phyloP scores from a whole-genome alignment of 345 rosid genomes.

The Lepidium didymum region DNA sequence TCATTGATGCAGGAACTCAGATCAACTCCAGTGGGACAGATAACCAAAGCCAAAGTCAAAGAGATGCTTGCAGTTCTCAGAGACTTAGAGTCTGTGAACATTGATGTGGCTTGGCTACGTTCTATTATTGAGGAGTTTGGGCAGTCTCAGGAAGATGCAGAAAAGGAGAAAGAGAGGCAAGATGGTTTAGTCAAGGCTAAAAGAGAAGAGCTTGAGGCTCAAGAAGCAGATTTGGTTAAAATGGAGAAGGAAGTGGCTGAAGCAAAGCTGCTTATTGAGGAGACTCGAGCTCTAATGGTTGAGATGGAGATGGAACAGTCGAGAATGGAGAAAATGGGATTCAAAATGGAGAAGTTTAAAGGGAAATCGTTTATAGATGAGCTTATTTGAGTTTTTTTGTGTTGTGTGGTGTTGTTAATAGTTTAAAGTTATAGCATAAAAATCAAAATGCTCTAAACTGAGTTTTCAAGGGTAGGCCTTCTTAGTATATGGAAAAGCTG shows the following conservation, averaged over 20 bases:
- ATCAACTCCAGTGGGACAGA: constrained; percentile 41
- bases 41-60: constrained; percentile 55
- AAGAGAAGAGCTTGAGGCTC: constrained; percentile 42
- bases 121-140: constrained; percentile 45
- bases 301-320: constrained; percentile 46
- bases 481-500: neutral
- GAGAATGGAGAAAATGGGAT: constrained; percentile 30
- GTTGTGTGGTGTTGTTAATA: constrained; percentile 13
- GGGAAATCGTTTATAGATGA: constrained; percentile 44
- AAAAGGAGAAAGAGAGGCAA: constrained; percentile 37
- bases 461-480: neutral
- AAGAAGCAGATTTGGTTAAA: constrained; percentile 33
- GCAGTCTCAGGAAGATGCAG: constrained; percentile 31
- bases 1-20: constrained; percentile 65
- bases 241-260: constrained; percentile 46
- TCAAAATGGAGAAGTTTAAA: constrained; percentile 42
- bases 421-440: neutral
- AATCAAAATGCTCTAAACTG: neutral
- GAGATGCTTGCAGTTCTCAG: constrained; percentile 68
- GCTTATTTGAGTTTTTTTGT: constrained; percentile 39
- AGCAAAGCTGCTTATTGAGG: constrained; percentile 28
- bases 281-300: constrained; percentile 28
- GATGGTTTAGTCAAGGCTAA: constrained; percentile 34
- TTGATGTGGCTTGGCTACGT: constrained; percentile 61
- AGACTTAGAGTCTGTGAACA: constrained; percentile 65